Conservation (phyloP, 495 filamentous ascomycete genomes). For the Darksidea phi region DNA sequence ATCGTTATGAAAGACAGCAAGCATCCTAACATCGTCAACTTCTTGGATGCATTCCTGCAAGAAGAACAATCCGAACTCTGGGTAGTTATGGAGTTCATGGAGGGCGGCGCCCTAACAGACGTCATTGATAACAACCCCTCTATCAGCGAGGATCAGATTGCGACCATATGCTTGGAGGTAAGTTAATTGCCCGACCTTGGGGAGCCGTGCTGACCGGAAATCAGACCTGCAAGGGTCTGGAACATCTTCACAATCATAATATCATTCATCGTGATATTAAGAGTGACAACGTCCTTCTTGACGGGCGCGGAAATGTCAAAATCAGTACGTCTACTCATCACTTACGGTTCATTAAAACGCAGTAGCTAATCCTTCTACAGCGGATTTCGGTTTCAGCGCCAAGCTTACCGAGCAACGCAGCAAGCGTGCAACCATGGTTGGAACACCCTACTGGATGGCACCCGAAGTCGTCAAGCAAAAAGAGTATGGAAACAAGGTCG, state of each 20-base stretch:
- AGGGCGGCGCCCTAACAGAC: conserved; percentile 94
- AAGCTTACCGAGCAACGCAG: conserved; percentile 95
- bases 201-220: conserved; percentile 15
- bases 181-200: conserved; percentile 19
- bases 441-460: conserved; percentile 99
- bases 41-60: conserved; percentile 92
- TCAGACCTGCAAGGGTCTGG: conserved; percentile 91
- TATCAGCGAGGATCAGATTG: conserved; percentile 94
- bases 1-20: conserved; percentile 99
- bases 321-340: conserved; percentile 68
- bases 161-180: conserved; percentile 95
- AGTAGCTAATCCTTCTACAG: conserved; percentile 51
- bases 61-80: conserved; percentile 91
- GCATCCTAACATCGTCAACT: conserved; percentile 98
- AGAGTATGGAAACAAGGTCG: conserved; percentile 96
- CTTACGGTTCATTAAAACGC: background rate
- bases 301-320: conserved; percentile 92
- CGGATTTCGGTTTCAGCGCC: conserved; percentile 98
- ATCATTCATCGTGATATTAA: conserved; percentile 99
- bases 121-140: conserved; percentile 94
- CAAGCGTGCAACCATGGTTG: conserved; percentile 98
- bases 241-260: conserved; percentile 89
- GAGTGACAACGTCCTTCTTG: conserved; percentile 94
- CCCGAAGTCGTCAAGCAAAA: conserved; percentile 99
- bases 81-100: conserved; percentile 99